Evolutionary conservation across 2,329 filamentous ascomycete genomes (phyloP).

Genomic region (Fusarium piperis): DNA sequence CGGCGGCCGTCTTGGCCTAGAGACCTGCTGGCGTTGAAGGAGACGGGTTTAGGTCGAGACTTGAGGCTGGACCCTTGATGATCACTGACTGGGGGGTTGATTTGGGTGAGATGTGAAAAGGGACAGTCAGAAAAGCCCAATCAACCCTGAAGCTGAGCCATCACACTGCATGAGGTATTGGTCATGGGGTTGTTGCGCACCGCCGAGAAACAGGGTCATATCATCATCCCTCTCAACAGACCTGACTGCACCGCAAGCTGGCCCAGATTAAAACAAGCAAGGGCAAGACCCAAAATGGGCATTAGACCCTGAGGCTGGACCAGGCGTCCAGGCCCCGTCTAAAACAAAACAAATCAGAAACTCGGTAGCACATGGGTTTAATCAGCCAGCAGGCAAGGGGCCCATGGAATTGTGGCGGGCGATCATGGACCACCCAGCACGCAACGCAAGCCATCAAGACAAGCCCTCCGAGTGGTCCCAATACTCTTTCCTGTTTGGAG

Average conservation of each 20-base stretch:
- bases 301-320: conserved; percentile 10
- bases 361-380: conserved; percentile 25
- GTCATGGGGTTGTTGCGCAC: conserved; percentile 22
- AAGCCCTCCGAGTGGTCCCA: conserved; percentile 21
- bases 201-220: not conserved
- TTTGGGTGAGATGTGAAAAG: not conserved
- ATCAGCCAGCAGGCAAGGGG: conserved; percentile 18
- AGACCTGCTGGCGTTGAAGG: conserved; percentile 1
- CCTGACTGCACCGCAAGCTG: too few species aligned
- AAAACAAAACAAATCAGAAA: conserved; percentile 24
- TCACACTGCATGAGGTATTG: conserved; percentile 1
- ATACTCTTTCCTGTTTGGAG: conserved; percentile 1
- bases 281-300: conserved; percentile 8
- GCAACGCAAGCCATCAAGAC: conserved; percentile 21
- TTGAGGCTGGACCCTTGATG: conserved; percentile 6
- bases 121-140: conserved; percentile 1
- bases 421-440: conserved; percentile 22
- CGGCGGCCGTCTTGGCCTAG: not conserved
- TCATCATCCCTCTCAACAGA: conserved; percentile 1
- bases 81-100: not conserved
- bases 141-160: conserved; percentile 8
- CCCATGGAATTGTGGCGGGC: conserved; percentile 38
- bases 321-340: not conserved
- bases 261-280: not conserved
- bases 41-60: conserved; percentile 15